Base-by-base conservation (phyloP, 2,329 filamentous ascomycete genomes). In the Arthrobotrys megalospora region DNA sequence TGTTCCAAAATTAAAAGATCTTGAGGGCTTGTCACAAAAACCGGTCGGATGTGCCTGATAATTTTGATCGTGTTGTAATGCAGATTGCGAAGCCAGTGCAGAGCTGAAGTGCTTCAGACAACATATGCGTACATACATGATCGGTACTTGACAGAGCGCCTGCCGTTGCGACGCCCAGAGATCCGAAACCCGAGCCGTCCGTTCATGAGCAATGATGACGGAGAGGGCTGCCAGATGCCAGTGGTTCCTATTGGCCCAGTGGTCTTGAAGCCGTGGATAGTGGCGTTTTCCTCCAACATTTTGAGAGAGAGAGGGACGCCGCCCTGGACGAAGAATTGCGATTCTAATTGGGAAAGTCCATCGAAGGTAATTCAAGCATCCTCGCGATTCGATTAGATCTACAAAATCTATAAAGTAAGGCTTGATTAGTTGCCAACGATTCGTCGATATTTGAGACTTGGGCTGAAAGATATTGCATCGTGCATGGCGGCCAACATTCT, bases 221-320 rank as follows among this genome's bases (percentile, higher is more conserved):
- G 45, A 58, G 32, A 65, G 67, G 63, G 48, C 47, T 73, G 69
- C 60, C 60, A 66, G 47, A 65, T 73, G 69, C 60, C 69, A 73
- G 43, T 19, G 69, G 8, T 58, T 52, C 69, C 69, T 52, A 73
- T 73, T 73, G 69, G 69, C 12, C 28, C 8, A 21, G n/a, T 38
- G 6, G 38, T 60, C 36, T 41, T 43, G 36, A 41, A 60, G 55
- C 6, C 24, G 6, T 8, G 24, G 28, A 38, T 19, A 7, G 60
- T 60, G 69, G 69, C 60, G 60, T 50, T 60, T 16, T 60, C 41
- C 34, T n/a, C 41, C 10, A 43, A 43, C 53, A 24, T 41, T 24
- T 36, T 24, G 34, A 43, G 52, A 52, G 48, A 21, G 52, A 14
- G 14, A 16, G 14, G 28, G 32, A 34, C 50, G 32, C 52, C 52